Percentiles rank a stretch among this genome's conserved stretches.
These are phyloP conservation scores for Barnettozyma sucrosica DNA, from an alignment of 805 yeast genomes.

Conservation along the genomic window DNA sequence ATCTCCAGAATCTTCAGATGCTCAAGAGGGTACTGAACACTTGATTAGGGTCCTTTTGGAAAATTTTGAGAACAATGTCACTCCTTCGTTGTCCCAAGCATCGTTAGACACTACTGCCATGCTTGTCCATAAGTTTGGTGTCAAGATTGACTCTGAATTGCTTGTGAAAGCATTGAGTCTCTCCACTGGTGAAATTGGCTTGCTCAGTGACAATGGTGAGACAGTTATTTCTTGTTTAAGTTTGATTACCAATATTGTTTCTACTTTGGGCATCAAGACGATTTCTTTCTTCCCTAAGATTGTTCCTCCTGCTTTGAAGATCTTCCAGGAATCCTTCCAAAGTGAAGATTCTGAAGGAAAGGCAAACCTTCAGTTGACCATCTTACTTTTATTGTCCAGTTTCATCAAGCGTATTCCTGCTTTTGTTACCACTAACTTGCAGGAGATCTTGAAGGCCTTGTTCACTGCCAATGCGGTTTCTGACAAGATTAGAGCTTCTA, in stretches of 20 bases:
- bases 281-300: conserved; percentile 83
- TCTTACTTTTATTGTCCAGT: conserved; percentile 65
- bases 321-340: conserved; percentile 39
- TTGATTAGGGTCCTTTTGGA: conserved; percentile 46
- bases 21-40: conserved; percentile 44
- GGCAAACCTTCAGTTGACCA: conserved; percentile 56
- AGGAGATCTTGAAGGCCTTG: conserved; percentile 52
- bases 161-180: conserved; percentile 45
- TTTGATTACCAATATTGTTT: conserved; percentile 63
- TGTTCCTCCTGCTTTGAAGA: conserved; percentile 63
- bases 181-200: conserved; percentile 47
- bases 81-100: conserved; percentile 53
- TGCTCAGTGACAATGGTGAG: conserved; percentile 51
- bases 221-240: conserved; percentile 67
- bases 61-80: conserved; percentile 27
- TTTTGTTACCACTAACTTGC: conserved; percentile 66
- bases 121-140: conserved; percentile 59
- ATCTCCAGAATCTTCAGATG: conserved; percentile 42
- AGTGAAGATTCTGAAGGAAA: conserved; percentile 25
- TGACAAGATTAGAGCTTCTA: conserved; percentile 51
- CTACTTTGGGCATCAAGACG: conserved; percentile 76
- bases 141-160: conserved; percentile 39
- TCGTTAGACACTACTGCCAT: conserved; percentile 63
- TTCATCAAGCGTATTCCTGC: conserved; percentile 80
- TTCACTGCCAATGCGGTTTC: conserved; percentile 56